Percentiles rank a stretch among this genome's conserved stretches.
These are phyloP conservation scores for Venturia aucupariae DNA, from an alignment of 2,329 filamentous ascomycete species.

Conservation along the genomic window DNA sequence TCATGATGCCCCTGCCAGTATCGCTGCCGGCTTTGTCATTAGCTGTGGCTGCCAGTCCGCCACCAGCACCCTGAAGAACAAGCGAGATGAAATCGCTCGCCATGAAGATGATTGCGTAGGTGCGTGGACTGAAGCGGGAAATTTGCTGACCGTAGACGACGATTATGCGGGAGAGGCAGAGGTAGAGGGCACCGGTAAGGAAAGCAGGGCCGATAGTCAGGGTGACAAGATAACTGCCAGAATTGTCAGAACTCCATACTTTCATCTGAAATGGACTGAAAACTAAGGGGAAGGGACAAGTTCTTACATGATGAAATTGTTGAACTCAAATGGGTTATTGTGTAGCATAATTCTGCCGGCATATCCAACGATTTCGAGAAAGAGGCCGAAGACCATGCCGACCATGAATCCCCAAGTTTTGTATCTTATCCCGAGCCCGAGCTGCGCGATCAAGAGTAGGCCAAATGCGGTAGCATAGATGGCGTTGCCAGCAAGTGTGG, in stretches of 20 bases:
- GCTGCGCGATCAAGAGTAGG: slow-evolving; percentile 38
- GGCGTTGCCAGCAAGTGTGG: slow-evolving; percentile 41
- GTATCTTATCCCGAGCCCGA: slow-evolving; percentile 40
- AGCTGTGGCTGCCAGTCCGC: slow-evolving; percentile 46
- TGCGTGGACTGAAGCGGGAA: slow-evolving; percentile 35
- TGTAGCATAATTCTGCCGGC: slow-evolving; percentile 45
- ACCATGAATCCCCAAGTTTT: slow-evolving; percentile 48
- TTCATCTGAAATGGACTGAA: not conserved
- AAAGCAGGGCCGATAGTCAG: slow-evolving; percentile 49
- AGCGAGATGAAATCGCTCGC: slow-evolving; percentile 38
- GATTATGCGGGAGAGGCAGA: slow-evolving; percentile 44
- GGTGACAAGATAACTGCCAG: slow-evolving; percentile 37
- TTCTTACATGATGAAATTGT: slow-evolving; percentile 43
- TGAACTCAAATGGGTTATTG: slow-evolving; percentile 40
- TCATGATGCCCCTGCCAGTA: slow-evolving; percentile 46
- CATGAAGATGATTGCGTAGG: slow-evolving; percentile 44
- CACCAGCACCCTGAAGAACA: slow-evolving; percentile 35
- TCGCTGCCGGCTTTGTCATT: slow-evolving; percentile 33
- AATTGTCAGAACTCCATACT: not conserved
- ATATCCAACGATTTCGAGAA: slow-evolving; percentile 48
- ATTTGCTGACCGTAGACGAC: slow-evolving; percentile 25
- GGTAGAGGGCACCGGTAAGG: slow-evolving; percentile 55
- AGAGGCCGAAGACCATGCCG: slow-evolving; percentile 38
- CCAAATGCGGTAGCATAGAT: slow-evolving; percentile 46
- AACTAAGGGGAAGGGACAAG: not conserved